Percentiles rank a stretch among this genome's conserved stretches.
Evolutionary conservation across 1,284 basidiomycete genomes (phyloP).

Genomic region (Moesziomyces globuligerus): DNA sequence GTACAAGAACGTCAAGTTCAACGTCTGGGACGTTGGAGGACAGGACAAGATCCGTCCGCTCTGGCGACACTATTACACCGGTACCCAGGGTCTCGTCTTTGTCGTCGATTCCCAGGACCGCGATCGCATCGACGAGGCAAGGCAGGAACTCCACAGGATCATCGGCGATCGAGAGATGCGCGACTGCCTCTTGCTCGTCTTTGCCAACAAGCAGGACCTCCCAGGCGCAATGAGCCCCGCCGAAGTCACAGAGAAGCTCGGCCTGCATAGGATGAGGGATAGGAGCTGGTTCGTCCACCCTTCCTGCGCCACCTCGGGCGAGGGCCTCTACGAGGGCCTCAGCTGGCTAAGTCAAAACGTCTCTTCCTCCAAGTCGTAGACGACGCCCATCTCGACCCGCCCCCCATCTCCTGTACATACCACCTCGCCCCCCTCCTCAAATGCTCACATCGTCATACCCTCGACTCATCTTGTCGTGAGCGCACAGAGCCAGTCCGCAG

Average conservation of each 20-base stretch:
- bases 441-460: background rate
- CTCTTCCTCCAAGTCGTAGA: constrained; percentile 35
- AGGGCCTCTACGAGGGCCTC: constrained; percentile 64
- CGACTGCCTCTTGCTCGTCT: constrained; percentile 93
- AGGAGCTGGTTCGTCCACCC: constrained; percentile 99
- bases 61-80: constrained; percentile 94
- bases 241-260: constrained; percentile 97
- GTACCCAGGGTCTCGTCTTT: constrained; percentile 74
- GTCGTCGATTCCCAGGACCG: constrained; percentile 82
- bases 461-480: too few species aligned
- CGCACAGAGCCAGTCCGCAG: too few species aligned
- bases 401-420: background rate
- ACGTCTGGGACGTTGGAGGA: constrained; percentile 68
- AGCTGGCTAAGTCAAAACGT: constrained; percentile 63
- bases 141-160: constrained; percentile 95
- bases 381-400: too few species aligned
- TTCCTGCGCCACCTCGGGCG: constrained; percentile 61
- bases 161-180: constrained; percentile 98
- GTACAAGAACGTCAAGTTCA: constrained; percentile 69
- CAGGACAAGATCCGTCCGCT: constrained; percentile 70
- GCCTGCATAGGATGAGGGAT: constrained; percentile 93
- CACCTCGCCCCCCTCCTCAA: background rate
- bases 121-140: constrained; percentile 94
- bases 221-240: constrained; percentile 98
- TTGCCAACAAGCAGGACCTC: constrained; percentile 99